Base-by-base conservation (phyloP, 306 rosid species). In the Cucurbita argyrosperma region DNA sequence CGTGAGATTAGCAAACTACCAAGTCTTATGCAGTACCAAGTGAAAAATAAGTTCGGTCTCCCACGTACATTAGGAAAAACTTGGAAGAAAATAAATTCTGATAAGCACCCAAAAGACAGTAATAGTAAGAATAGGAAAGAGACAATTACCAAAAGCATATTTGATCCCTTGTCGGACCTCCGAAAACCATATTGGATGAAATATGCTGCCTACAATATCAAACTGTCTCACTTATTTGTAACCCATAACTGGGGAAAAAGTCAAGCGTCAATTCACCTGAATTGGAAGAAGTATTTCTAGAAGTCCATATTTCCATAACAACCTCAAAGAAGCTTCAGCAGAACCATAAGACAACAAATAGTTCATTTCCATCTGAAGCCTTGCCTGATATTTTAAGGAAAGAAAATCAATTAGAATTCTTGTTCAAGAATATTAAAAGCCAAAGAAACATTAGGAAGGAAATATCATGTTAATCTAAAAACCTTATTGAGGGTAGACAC, bases 261-360 rank as follows among this genome's bases (percentile, higher is more conserved):
- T 38, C 67, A 13, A 40, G 16, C 0, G 7, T 19, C 19, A 74
- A 37, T 38, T 62, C 75, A 86, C 96, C 96, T 93, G 97, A 79
- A 88, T 76, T 37, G 93, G 93, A 57, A 90, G 87, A 79, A 90
- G 96, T 56, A 93, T 68, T 57, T 93, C 98, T 63, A 93, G 84
- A 38, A 93, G 90, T 74, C 97, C 92, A 49, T 81, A 90, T 87
- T 84, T 88, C 97, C 96, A 90, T 78, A 93, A 79, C 75, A 87
- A 74, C 74, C 96, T 89, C 77, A 93, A 63, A 52, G 96, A 93
- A 80, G 93, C 90, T 82, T 93, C 93, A 57, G 93, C 89, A 54
- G 93, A 93, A 67, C 98, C 97, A 79, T 88, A 90, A 47, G 98
- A 88, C 76, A 93, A 79, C 97, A 88, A 88, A 79, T 93, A 90